A percentile compares a stretch with the other conserved stretches of the same genome.
Conservation (phyloP, 192 early-diverging fungal genomes). For the Backusella mclennaniae region DNA sequence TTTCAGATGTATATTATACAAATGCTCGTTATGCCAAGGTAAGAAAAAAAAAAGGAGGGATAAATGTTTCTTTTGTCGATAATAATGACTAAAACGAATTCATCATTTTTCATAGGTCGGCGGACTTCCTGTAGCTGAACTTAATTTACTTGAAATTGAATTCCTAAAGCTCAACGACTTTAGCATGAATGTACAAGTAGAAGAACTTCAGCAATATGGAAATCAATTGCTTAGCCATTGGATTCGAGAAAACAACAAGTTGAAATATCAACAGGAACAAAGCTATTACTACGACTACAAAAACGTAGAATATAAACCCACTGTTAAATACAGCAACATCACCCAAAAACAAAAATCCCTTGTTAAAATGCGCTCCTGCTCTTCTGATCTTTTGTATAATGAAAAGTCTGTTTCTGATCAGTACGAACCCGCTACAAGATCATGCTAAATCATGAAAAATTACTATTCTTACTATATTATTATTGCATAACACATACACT, state of each 20-base stretch:
- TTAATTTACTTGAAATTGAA: conserved; percentile 89
- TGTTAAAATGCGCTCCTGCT: conserved; percentile 1
- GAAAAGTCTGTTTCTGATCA: conserved; percentile 12
- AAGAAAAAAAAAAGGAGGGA: conserved; percentile 8
- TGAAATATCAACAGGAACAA: background rate
- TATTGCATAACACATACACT: background rate
- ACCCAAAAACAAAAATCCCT: background rate
- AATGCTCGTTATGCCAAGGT: conserved; percentile 85
- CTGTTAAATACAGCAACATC: background rate
- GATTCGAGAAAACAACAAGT: conserved; percentile 43
- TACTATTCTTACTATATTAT: background rate
- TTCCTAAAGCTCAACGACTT: conserved; percentile 85
- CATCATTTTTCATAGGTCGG: conserved; percentile 56
- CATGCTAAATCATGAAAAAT: background rate
- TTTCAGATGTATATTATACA: conserved; percentile 90
- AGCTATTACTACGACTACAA: background rate
- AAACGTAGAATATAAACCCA: conserved; percentile 12
- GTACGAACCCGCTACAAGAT: conserved; percentile 8
- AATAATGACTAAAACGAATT: background rate
- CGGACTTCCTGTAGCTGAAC: conserved; percentile 85
- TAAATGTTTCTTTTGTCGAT: background rate
- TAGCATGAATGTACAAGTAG: conserved; percentile 70
- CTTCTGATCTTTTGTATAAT: conserved; percentile 1
- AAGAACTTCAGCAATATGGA: conserved; percentile 83
- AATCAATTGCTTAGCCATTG: conserved; percentile 67